Conservation (phyloP, 2,329 filamentous ascomycete genomes). For the Trichoderma sp. region DNA sequence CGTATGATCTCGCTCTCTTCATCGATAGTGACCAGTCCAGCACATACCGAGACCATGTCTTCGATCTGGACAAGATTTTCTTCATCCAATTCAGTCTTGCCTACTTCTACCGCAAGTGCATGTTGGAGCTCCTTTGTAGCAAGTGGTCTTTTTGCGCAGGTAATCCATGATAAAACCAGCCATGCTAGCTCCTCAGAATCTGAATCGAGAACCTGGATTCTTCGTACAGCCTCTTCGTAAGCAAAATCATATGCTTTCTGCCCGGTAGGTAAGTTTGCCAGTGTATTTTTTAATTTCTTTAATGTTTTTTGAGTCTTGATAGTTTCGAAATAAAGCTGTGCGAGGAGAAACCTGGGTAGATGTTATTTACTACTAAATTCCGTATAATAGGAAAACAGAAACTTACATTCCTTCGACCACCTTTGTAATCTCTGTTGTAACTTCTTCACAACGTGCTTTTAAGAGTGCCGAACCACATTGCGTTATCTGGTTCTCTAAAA, state of each 20-base stretch:
- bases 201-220: not conserved
- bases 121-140: not conserved
- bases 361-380: not conserved
- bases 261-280: not conserved
- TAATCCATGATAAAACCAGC: not conserved
- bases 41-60: not conserved
- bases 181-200: not conserved
- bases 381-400: not conserved
- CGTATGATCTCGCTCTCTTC: not conserved
- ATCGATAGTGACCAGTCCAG: conserved; percentile 2
- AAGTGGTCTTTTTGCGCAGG: not conserved
- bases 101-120: not conserved
- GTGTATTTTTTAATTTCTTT: not conserved
- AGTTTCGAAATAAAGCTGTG: not conserved
- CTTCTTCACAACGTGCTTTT: not conserved
- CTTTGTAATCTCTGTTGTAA: not conserved
- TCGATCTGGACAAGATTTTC: not conserved
- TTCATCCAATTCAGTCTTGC: not conserved
- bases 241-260: not conserved
- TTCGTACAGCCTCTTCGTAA: not conserved
- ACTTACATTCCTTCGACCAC: not conserved
- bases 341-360: not conserved
- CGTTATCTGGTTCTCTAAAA: not conserved
- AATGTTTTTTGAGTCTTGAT: not conserved
- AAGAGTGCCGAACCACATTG: not conserved